Evolutionary conservation across 2,329 filamentous ascomycete genomes (phyloP), one percentile per base, ranked within the genome.

Genomic region (Microdochium trichocladiopsis): DNA sequence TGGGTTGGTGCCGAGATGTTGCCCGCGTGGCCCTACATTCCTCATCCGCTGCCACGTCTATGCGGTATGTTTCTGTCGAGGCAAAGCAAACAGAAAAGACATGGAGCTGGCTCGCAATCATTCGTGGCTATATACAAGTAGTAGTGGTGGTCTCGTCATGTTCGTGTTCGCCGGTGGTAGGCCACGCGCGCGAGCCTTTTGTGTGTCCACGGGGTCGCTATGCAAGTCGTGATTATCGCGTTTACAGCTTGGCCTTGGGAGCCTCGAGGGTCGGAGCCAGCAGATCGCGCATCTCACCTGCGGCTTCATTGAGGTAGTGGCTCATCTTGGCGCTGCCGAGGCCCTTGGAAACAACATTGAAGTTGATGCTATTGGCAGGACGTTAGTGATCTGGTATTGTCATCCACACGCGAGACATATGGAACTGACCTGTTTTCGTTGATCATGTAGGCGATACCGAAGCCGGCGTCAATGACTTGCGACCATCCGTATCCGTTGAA

Each of bases 401-500:
- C 22, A 2, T 47, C 23, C 36, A 22, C 18, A 9, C 5, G 25
- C 25, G 2, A n/a, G 4, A 14, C 2, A 50, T 24, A 24, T 25
- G 49, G n/a, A 45, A 64, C 76, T 70, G 67, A 90, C 87, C 84
- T 92, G 72, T 96, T 95, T 79, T 97, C 93, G 68, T 99, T 99
- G 70, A 99, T 97, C 94, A 99, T 99, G 70, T 99, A 99, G 37
- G 94, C 94, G 66, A 99, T 95, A 58, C 94, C 94, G 72, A 94
- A 99, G 25, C 94, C 94, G 55, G 87, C 89, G 65, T 97, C 92
- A 52, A 97, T 88, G 50, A 99, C 94, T 76, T 99, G 93, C 66
- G 88, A 94, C 94, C 94, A 99, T 47, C 94, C 94, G 71, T 99
- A 99, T 23, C 95, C 94, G 69, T 99, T 99, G 74, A 97, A 99